phyloP scores from a whole-genome alignment of 2,329 filamentous ascomycete species.

The Dactylellina leptospora region DNA sequence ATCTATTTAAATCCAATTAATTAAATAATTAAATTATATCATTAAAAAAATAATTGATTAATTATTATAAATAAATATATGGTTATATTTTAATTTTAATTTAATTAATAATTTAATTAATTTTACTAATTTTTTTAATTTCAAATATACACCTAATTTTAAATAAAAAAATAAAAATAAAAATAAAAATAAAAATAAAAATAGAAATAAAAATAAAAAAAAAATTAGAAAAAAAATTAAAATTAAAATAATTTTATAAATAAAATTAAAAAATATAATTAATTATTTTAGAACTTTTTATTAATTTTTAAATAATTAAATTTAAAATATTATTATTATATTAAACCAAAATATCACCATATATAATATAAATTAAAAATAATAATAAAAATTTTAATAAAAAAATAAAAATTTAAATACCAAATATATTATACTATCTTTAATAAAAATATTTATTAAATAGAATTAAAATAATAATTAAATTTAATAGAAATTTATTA shows the following conservation, averaged over 20 bases:
- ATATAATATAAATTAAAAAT: background rate
- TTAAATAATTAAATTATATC: background rate
- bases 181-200: no score
- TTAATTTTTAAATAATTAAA: background rate
- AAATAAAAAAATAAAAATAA: no score
- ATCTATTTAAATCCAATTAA: background rate
- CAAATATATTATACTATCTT: background rate
- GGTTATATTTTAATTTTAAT: background rate
- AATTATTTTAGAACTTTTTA: no score
- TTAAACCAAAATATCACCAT: background rate
- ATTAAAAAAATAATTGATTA: background rate
- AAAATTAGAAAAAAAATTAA: background rate
- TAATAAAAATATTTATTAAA: background rate
- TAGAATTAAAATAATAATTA: background rate
- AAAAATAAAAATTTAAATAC: background rate
- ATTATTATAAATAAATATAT: background rate
- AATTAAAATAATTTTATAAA: background rate
- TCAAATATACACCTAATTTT: background rate
- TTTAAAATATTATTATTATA: background rate
- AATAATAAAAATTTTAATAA: background rate
- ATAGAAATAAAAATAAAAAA: background rate
- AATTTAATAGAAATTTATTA: background rate
- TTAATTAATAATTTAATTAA: background rate
- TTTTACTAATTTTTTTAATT: background rate
- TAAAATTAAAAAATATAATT: background rate